Conservation (phyloP, 495 filamentous ascomycete species). For the Parachaetomium inaequale region DNA sequence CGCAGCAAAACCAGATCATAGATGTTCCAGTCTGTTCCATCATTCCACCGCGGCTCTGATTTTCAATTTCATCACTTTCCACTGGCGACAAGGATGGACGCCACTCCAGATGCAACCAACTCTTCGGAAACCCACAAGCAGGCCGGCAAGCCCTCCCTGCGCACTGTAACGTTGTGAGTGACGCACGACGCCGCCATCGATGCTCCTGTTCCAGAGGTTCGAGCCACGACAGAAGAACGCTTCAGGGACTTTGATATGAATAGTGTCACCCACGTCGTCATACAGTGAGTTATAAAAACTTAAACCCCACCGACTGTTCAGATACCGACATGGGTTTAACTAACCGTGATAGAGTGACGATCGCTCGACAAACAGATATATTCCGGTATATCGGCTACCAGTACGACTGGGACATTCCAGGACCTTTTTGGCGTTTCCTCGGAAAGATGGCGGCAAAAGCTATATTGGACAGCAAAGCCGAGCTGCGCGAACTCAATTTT, state of each 20-base stretch:
- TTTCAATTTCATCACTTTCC: too few species aligned
- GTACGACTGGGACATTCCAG: conserved; percentile 6
- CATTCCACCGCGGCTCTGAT: too few species aligned
- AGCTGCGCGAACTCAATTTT: not conserved
- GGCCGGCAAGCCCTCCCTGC: not conserved
- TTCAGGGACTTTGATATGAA: not conserved
- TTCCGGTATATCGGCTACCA: conserved; percentile 9
- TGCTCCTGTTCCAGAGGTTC: not conserved
- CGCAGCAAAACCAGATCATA: too few species aligned
- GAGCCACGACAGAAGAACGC: conserved; percentile 4
- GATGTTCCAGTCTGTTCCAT: too few species aligned
- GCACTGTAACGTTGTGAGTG: not conserved
- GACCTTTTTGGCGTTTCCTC: conserved; percentile 7
- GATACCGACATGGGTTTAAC: too few species aligned
- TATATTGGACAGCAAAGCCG: not conserved
- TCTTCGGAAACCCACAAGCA: too few species aligned
- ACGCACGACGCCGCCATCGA: not conserved
- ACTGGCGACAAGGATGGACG: too few species aligned
- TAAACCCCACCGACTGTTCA: too few species aligned
- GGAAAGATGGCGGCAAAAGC: conserved; percentile 4
- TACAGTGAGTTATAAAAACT: too few species aligned
- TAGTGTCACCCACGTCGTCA: not conserved
- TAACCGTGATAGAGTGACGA: not conserved
- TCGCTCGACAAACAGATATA: not conserved
- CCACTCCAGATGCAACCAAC: too few species aligned